These are phyloP conservation scores for Panus rudis DNA, from an alignment of 768 basidiomycete species.

Conservation along the genomic window DNA sequence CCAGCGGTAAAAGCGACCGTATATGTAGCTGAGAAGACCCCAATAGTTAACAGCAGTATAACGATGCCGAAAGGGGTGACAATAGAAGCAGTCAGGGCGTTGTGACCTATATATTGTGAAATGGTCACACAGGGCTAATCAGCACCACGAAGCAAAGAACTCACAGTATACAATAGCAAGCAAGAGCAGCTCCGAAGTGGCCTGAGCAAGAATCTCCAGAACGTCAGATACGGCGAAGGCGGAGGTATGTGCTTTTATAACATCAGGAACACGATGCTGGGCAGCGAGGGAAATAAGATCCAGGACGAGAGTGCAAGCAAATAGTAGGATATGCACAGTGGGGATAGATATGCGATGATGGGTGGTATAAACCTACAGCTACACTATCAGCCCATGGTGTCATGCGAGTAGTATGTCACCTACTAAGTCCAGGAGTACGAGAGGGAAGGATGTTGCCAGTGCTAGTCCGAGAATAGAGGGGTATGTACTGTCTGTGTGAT, in stretches of 20 bases:
- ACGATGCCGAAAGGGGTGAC: conserved; percentile 17
- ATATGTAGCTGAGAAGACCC: conserved; percentile 7
- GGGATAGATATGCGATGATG: conserved; percentile 6
- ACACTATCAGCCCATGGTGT: not conserved
- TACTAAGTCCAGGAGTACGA: conserved; percentile 10
- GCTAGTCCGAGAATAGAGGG: conserved; percentile 6
- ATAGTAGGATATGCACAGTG: conserved; percentile 12
- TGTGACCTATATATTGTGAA: conserved; percentile 23
- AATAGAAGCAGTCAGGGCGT: conserved; percentile 22
- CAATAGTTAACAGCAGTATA: conserved; percentile 12
- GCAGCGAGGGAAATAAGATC: conserved; percentile 3
- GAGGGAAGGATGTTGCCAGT: conserved; percentile 7
- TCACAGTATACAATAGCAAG: conserved; percentile 20
- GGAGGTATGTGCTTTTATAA: too few species aligned
- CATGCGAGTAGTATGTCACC: not conserved
- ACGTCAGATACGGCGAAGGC: too few species aligned
- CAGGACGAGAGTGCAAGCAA: conserved; percentile 17
- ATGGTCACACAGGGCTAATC: not conserved
- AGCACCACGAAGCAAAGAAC: conserved; percentile 5
- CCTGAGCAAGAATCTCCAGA: conserved; percentile 7
- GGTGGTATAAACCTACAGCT: conserved; percentile 13
- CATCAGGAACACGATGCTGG: too few species aligned
- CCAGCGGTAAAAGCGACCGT: conserved; percentile 14
- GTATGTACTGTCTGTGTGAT: not conserved
- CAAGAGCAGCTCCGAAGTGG: conserved; percentile 12